A percentile compares a stretch with the other conserved stretches of the same genome.
Conservation (phyloP, 1,284 basidiomycete species). For the Puccinia polysora region DNA sequence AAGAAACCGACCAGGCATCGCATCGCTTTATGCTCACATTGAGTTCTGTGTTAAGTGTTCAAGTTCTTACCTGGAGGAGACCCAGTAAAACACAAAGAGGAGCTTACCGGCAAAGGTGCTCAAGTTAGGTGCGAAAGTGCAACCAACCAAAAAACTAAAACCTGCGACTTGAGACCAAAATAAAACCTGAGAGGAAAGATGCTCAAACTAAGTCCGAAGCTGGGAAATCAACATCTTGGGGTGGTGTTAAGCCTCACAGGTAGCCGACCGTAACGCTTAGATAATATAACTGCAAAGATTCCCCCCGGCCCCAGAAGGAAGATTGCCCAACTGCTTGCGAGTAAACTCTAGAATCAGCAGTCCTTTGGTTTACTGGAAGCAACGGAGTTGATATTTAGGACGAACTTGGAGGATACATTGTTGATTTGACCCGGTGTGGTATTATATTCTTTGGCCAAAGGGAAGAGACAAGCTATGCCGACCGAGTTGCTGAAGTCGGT, state of each 20-base stretch:
- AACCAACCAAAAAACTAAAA: conserved; percentile 59
- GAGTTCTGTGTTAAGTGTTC: neutral
- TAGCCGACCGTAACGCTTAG: conserved; percentile 61
- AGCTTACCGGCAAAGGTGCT: conserved; percentile 52
- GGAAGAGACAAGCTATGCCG: conserved; percentile 58
- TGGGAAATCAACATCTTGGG: neutral
- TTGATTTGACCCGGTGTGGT: conserved; percentile 64
- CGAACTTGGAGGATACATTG: conserved; percentile 55
- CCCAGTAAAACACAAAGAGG: neutral
- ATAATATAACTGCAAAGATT: conserved; percentile 62
- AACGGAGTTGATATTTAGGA: neutral
- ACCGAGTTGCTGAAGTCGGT: conserved; percentile 40
- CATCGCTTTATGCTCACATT: conserved; percentile 57
- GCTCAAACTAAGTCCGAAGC: neutral
- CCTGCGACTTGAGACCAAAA: conserved; percentile 55
- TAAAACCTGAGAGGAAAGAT: conserved; percentile 42
- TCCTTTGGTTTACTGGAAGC: conserved; percentile 50
- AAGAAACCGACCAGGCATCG: conserved; percentile 68
- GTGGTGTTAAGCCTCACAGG: conserved; percentile 58
- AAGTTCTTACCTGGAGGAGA: too few species aligned
- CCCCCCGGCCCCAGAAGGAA: conserved; percentile 65
- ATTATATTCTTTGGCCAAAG: conserved; percentile 60
- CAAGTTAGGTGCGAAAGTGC: conserved; percentile 60
- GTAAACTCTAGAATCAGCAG: neutral
- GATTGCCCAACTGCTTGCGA: conserved; percentile 61